Base-by-base conservation (phyloP, 257 asterid species). In the Verbena officinalis region DNA sequence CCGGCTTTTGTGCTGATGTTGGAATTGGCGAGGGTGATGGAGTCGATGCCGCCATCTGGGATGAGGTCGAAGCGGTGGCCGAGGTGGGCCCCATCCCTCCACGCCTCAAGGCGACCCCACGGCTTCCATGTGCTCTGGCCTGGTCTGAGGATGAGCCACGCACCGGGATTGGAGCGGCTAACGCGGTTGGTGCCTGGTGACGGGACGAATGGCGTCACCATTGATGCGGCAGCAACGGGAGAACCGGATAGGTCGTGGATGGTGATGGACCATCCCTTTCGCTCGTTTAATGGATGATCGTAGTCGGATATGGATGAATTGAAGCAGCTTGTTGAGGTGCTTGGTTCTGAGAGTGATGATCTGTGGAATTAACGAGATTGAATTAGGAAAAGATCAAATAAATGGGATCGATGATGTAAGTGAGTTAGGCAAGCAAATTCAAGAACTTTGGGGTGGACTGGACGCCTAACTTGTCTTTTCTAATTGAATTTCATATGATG, bases 231-330 rank as follows among this genome's bases (percentile, higher is more conserved):
- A 0, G 99, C 99, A 1, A 94, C 97, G 0, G 99, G 96, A 1
- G 99, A 94, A 22, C 99, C 99, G 3, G 95, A 90, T 4, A 94
- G 86, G 77, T 94, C 99, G 64, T 94, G 99, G 79, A 94, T 77
- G 5, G 97, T 94, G 72, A 90, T 82, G 0, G 99, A 94, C 99
- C 99, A 94, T 23, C 99, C 99, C 46, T 94, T 94, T 3, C 99
- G 79, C 78, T 94, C 97, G 53, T 78, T 85, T 0, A 30, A 11
- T 5, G 64, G 62, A 15, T 58, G 75, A 2, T 79, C 86, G 23
- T 67, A 62, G 2, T 72, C 89, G 12, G 63, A 19, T 3, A 51
- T 15, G 4, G 48, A 45, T 9, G 89, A 65, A 34, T 78, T 58
- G 22, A 94, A 88, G 62, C 97, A 94, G 68, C 80, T 76, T 0